Conservation (phyloP, 768 basidiomycete species). For the Collybiopsis luxurians region DNA sequence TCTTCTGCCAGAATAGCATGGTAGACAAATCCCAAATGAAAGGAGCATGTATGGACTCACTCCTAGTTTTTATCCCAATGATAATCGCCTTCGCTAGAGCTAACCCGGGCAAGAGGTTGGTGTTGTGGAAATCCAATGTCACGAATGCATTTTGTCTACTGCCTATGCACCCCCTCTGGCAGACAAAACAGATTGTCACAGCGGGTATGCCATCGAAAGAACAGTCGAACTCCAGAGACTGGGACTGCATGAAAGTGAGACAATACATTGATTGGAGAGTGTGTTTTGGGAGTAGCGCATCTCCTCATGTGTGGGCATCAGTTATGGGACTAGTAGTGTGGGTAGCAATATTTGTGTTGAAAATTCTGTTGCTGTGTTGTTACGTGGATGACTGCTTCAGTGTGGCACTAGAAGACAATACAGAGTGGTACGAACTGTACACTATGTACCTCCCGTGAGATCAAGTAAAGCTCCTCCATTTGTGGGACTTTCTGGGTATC, state of each 20-base stretch:
- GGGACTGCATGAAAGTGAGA: background rate
- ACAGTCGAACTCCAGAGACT: background rate
- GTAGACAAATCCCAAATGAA: slow-evolving; percentile 10
- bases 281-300: slow-evolving; percentile 19
- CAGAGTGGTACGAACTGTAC: slow-evolving; percentile 20
- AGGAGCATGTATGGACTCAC: slow-evolving; percentile 20
- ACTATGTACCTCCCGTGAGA: slow-evolving; percentile 15
- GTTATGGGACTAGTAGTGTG: slow-evolving; percentile 26
- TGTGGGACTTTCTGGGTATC: slow-evolving; percentile 23
- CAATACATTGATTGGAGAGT: slow-evolving; percentile 20
- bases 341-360: slow-evolving; percentile 18
- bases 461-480: slow-evolving; percentile 19
- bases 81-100: slow-evolving; percentile 13
- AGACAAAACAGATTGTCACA: slow-evolving; percentile 21
- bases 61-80: slow-evolving; percentile 18
- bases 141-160: slow-evolving; percentile 18
- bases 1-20: slow-evolving; percentile 25
- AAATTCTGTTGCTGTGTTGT: slow-evolving; percentile 12
- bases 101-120: background rate
- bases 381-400: slow-evolving; percentile 28
- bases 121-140: slow-evolving; percentile 24
- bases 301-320: slow-evolving; percentile 15
- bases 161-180: slow-evolving; percentile 22
- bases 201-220: slow-evolving; percentile 11
- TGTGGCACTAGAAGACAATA: slow-evolving; percentile 7